A percentile compares a stretch with the other conserved stretches of the same genome.
phyloP scores from a whole-genome alignment of 1,139 yeast genomes.

The Arxiozyma slooffiae region DNA sequence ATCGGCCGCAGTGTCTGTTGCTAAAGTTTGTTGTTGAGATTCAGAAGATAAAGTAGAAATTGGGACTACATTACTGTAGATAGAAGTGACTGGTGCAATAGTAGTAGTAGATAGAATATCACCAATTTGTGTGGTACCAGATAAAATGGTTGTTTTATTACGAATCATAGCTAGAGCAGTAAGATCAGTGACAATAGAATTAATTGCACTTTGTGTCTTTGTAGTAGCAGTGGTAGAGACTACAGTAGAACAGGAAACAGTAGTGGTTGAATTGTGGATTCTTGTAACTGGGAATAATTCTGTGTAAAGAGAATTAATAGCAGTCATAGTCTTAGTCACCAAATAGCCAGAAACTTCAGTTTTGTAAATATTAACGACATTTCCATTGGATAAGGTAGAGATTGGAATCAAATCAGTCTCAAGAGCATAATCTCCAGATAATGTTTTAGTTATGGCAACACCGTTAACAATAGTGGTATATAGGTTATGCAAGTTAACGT shows the following conservation, averaged over 20 bases:
- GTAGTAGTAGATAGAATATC: slow-evolving; percentile 1
- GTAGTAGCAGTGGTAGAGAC: background rate
- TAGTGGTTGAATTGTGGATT: slow-evolving; percentile 1
- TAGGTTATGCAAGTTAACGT: background rate
- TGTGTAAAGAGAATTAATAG: slow-evolving; percentile 1
- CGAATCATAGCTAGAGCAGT: background rate
- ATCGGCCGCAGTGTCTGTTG: background rate
- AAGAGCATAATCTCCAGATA: background rate
- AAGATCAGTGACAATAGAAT: background rate
- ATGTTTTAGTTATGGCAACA: background rate
- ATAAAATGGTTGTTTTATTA: background rate
- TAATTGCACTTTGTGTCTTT: background rate
- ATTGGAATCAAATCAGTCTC: slow-evolving; percentile 1
- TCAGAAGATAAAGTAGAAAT: slow-evolving; percentile 2
- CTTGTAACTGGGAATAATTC: slow-evolving; percentile 2
- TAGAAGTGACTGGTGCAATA: background rate
- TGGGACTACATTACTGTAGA: slow-evolving; percentile 3
- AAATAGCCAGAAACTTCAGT: slow-evolving; percentile 1
- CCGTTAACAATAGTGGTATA: background rate
- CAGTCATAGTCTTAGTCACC: background rate
- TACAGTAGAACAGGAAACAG: slow-evolving; percentile 1
- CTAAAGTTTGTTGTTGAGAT: background rate
- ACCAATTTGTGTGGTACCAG: background rate
- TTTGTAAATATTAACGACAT: background rate
- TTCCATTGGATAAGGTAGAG: background rate